Percentiles rank a stretch among this genome's conserved stretches.
phyloP scores from a whole-genome alignment of 305 asterid genomes.

The Fraxinus angustifolia region DNA sequence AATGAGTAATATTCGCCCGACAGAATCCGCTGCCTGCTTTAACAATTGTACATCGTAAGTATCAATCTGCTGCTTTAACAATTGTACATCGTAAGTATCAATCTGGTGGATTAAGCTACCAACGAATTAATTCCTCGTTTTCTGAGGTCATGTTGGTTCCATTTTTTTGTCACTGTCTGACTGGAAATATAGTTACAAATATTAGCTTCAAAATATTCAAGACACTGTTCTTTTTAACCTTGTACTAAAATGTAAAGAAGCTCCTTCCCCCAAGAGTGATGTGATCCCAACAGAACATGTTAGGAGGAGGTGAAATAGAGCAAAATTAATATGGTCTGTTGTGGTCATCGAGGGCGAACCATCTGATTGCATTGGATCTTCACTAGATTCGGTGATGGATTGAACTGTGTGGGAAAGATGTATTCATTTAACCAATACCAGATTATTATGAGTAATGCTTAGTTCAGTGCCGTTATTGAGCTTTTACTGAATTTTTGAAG shows the following conservation, averaged over 20 bases:
- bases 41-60: slow-evolving; percentile 86
- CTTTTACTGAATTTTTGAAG: slow-evolving; percentile 3
- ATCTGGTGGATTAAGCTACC: slow-evolving; percentile 16
- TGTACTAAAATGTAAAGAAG: not conserved
- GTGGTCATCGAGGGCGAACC: not conserved
- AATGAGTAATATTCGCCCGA: slow-evolving; percentile 80
- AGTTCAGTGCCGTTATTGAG: not conserved
- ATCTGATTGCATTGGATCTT: not conserved
- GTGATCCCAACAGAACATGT: not conserved
- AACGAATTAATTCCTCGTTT: slow-evolving; percentile 14
- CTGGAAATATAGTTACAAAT: not conserved
- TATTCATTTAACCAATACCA: not conserved
- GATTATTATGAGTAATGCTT: not conserved
- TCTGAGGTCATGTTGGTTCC: slow-evolving; percentile 10
- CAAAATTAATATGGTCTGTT: not conserved
- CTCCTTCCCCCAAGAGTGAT: not conserved
- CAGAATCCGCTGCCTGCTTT: slow-evolving; percentile 87
- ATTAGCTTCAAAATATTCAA: not conserved
- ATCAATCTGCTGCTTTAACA: slow-evolving; percentile 69
- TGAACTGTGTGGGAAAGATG: slow-evolving; percentile 3
- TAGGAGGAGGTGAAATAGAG: not conserved
- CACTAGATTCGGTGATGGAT: not conserved
- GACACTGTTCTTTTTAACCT: not conserved
- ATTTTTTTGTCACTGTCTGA: slow-evolving; percentile 5
- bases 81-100: slow-evolving; percentile 73